Conservation (phyloP, 306 rosid genomes). For the Trichosanthes cucumerina region DNA sequence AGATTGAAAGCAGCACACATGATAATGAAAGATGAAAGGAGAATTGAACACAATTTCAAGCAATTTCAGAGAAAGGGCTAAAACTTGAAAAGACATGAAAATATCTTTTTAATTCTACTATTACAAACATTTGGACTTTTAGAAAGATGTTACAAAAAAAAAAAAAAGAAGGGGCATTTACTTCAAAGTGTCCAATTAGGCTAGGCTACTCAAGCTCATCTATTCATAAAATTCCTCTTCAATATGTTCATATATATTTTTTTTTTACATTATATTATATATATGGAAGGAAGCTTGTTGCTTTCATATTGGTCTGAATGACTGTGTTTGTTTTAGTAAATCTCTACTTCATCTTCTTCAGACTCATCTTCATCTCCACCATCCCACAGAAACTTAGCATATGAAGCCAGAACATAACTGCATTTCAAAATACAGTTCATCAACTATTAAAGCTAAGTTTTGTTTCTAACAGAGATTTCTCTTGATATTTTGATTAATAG, state of each 20-base stretch:
- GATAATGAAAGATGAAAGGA: not conserved
- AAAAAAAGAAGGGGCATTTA: not conserved
- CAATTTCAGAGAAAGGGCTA: not conserved
- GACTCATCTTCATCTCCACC: conserved; percentile 5
- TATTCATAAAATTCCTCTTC: not conserved
- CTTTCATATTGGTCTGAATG: too few relatives aligned
- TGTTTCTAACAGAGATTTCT: not conserved
- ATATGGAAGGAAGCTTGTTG: not conserved
- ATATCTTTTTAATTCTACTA: not conserved
- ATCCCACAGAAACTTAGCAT: conserved; percentile 17
- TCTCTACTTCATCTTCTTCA: not conserved
- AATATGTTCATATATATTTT: not conserved
- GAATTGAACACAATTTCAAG: not conserved
- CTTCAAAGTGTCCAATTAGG: not conserved
- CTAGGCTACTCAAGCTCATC: not conserved
- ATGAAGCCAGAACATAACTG: conserved; percentile 14
- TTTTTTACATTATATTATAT: conserved; percentile 19
- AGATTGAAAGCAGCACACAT: not conserved
- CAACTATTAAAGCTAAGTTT: not conserved
- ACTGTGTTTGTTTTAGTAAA: not conserved
- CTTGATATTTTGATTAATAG: too few relatives aligned
- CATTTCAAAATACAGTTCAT: not conserved
- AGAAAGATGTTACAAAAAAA: not conserved
- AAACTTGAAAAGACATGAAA: not conserved
- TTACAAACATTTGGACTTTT: not conserved